A percentile compares a stretch with the other conserved stretches of the same genome.
These are phyloP conservation scores for Kluyveromyces sp. DNA, from an alignment of 1,139 yeast species.

Conservation along the genomic window DNA sequence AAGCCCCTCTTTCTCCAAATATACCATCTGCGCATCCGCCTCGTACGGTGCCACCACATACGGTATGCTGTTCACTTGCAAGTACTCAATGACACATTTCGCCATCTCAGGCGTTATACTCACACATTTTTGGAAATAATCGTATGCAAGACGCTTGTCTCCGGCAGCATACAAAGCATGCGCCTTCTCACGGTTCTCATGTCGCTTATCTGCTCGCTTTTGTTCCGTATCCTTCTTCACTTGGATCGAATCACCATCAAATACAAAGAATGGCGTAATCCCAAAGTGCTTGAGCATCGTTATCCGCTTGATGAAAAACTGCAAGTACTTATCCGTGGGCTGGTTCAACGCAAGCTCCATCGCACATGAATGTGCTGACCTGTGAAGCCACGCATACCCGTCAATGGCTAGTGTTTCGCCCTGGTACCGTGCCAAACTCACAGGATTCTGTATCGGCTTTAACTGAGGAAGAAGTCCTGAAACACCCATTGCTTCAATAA, in stretches of 20 bases:
- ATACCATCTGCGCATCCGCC: conserved; percentile 96
- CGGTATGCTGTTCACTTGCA: conserved; percentile 50
- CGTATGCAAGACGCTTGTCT: conserved; percentile 52
- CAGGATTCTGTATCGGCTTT: conserved; percentile 60
- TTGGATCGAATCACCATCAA: conserved; percentile 86
- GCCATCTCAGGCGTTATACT: conserved; percentile 92
- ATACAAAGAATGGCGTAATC: conserved; percentile 79
- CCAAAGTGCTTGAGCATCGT: conserved; percentile 58
- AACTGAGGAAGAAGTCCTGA: conserved; percentile 68
- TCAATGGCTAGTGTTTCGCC: conserved; percentile 87
- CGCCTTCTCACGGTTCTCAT: conserved; percentile 52
- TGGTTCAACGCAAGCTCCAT: conserved; percentile 66
- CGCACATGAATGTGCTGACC: conserved; percentile 77
- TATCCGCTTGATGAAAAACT: conserved; percentile 52
- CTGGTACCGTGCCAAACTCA: conserved; percentile 49
- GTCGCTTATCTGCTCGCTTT: conserved; percentile 51
- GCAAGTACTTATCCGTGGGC: conserved; percentile 62
- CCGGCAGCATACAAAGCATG: conserved; percentile 43
- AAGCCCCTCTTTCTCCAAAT: conserved; percentile 62
- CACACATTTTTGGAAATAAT: conserved; percentile 68
- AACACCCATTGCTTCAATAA: conserved; percentile 52
- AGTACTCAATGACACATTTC: conserved; percentile 66
- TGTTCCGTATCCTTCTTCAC: conserved; percentile 70
- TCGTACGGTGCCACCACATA: conserved; percentile 96
- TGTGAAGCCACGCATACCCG: conserved; percentile 94